Conservation (phyloP, 805 yeast genomes). For the Kluyveromyces wickerhamii region DNA sequence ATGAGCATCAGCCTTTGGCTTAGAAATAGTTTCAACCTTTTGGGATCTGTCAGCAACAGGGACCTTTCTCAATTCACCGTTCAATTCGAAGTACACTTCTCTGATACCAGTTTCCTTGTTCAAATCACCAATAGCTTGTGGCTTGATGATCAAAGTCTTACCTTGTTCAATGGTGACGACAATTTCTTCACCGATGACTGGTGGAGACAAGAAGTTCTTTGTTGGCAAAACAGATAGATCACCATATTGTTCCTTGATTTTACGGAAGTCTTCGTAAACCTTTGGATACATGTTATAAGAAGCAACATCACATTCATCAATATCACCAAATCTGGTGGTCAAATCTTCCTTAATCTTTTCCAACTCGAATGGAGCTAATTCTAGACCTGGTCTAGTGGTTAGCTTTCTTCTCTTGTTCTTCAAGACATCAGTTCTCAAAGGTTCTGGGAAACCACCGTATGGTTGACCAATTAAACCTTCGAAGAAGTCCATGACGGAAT, state of each 20-base stretch:
- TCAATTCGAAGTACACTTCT: conserved; percentile 95
- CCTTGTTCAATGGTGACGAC: conserved; percentile 89
- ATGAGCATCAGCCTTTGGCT: conserved; percentile 84
- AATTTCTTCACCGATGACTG: conserved; percentile 82
- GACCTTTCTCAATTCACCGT: conserved; percentile 97
- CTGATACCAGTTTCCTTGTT: conserved; percentile 79
- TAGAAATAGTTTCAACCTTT: conserved; percentile 73
- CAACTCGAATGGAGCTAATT: conserved; percentile 77
- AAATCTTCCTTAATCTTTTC: conserved; percentile 65
- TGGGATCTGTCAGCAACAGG: conserved; percentile 83
- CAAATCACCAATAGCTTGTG: conserved; percentile 88
- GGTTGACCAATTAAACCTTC: conserved; percentile 99
- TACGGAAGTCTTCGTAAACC: conserved; percentile 84
- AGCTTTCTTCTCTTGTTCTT: conserved; percentile 89
- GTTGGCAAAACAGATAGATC: conserved; percentile 94
- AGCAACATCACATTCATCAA: conserved; percentile 85
- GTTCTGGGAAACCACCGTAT: conserved; percentile 99
- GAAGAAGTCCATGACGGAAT: conserved; percentile 94
- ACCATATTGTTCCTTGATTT: conserved; percentile 69
- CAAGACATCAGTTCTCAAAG: conserved; percentile 84
- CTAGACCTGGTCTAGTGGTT: conserved; percentile 85
- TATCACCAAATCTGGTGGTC: conserved; percentile 64
- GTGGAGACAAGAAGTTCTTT: conserved; percentile 78
- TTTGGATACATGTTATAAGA: conserved; percentile 97
- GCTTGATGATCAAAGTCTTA: conserved; percentile 82